Base-by-base conservation (phyloP, 371 early-diverging fungal species). In the Mortierella sp. region DNA sequence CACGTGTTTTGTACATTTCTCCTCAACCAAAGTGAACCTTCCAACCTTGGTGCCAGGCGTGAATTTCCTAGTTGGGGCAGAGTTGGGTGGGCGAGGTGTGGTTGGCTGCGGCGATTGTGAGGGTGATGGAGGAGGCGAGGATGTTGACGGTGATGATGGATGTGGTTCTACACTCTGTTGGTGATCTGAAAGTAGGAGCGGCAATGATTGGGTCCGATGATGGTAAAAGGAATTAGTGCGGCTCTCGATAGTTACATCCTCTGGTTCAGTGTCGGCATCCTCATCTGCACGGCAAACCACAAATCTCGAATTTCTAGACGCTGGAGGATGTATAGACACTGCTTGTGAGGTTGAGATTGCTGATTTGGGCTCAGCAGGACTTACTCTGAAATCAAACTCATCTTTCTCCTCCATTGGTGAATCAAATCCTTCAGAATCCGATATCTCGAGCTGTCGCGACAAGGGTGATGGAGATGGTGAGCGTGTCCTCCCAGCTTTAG, bases 31-130 rank as follows among this genome's bases (percentile, higher is more conserved):
- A 0, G 80, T 79, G 58, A 79, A 79, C n/a, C 80, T 58, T 17
- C 80, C 80, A 0, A 79, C 75, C 31, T 79, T 79, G 28, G 75
- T 79, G 23, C 80, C 80, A 7, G 80, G 80, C 4, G 70, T 55
- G 19, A 74, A 79, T 26, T 22, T 51, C 7, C 75, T 47, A 5
- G 15, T n/a, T 8, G 42, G n/a, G 69, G 32, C 40, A 51, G 61
- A 71, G 13, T 65, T 58, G 10, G 45, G 22, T 29, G 62, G 35
- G 22, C 56, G 35, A 12, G 31, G 8, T 22, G 40, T 35, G 6
- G 51, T 26, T 51, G 32, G 32, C 6, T 53, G 61, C 13, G 49
- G 60, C 22, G 62, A 62, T 6, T 45, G 62, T 22, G 57, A 35
- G 17, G 43, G 19, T 26, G 32, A 55, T n/a, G 66, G 23, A 7